Evolutionary conservation across 345 rosid species (phyloP).

Genomic region (Ceriops decandra): DNA sequence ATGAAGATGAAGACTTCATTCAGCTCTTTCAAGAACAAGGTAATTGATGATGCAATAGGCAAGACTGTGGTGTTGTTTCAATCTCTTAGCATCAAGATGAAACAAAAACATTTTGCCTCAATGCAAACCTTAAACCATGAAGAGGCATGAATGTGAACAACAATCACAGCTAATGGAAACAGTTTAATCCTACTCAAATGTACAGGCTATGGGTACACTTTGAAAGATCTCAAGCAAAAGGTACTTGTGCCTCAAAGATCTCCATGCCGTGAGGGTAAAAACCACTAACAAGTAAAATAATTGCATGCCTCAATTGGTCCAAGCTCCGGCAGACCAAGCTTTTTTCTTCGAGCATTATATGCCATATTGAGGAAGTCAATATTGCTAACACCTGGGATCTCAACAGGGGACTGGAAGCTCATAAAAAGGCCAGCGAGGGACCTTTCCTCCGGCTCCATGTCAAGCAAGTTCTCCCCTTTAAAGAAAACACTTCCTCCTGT

Average conservation of each 20-base stretch:
- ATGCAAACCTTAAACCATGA: not conserved
- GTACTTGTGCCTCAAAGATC: not conserved
- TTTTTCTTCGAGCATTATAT: conserved; percentile 77
- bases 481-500: conserved; percentile 79
- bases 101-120: not conserved
- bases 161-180: not conserved
- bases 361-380: conserved; percentile 93
- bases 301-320: conserved; percentile 73
- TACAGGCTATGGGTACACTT: not conserved
- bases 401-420: conserved; percentile 91
- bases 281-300: not conserved
- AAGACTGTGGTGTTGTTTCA: not conserved
- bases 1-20: too few relatives aligned
- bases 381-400: conserved; percentile 93
- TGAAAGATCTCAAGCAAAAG: not conserved
- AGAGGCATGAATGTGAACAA: not conserved
- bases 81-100: not conserved
- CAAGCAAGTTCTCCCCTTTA: conserved; percentile 75
- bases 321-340: conserved; percentile 77
- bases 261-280: not conserved
- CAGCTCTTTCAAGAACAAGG: too few relatives aligned
- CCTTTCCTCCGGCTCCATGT: conserved; percentile 94
- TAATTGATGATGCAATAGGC: too few relatives aligned
- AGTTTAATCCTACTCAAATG: not conserved
- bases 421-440: conserved; percentile 94